A percentile compares a stretch with the other conserved stretches of the same genome.
phyloP scores from a whole-genome alignment of 73 alveolate genomes.

The Breviolum minutum region DNA sequence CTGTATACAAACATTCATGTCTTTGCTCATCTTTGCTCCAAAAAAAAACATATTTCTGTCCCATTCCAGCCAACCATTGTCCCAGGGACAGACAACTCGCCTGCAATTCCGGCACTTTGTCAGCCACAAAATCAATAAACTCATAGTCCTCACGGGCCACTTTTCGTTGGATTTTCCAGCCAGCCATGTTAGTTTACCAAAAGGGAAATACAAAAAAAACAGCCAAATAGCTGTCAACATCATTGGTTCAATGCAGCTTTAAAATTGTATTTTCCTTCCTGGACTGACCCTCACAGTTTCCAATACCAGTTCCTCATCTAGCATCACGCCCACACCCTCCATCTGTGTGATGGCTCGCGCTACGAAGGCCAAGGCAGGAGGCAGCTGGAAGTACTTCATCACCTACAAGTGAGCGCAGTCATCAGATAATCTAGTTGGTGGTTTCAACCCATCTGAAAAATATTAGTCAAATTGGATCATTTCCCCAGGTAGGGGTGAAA shows the following conservation, averaged over 20 bases:
- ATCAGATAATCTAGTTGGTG: too few relatives aligned
- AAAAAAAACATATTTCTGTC: not conserved
- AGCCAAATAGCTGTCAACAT: not conserved
- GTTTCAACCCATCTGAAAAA: too few relatives aligned
- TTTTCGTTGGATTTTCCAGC: not conserved
- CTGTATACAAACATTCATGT: not conserved
- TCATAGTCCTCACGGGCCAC: conserved; percentile 26
- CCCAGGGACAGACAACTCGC: not conserved
- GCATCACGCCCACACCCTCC: conserved; percentile 88
- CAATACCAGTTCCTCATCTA: conserved; percentile 42
- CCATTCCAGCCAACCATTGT: too few relatives aligned
- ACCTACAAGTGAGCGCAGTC: not conserved
- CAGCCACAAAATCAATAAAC: conserved; percentile 81
- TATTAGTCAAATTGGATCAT: too few relatives aligned
- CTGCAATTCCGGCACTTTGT: conserved; percentile 80
- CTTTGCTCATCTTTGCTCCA: not conserved
- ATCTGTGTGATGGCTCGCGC: conserved; percentile 89
- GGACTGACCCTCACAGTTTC: not conserved
- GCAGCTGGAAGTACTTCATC: conserved; percentile 83
- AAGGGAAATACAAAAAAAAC: not conserved
- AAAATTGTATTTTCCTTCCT: not conserved
- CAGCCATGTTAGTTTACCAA: not conserved
- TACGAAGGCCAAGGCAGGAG: conserved; percentile 84
- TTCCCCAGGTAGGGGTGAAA: too few relatives aligned
- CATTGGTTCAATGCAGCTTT: not conserved